A percentile compares a stretch with the other conserved stretches of the same genome.
These are phyloP conservation scores for Rhododendron kiyosumense DNA, from an alignment of 148 eudicot species.

Conservation along the genomic window DNA sequence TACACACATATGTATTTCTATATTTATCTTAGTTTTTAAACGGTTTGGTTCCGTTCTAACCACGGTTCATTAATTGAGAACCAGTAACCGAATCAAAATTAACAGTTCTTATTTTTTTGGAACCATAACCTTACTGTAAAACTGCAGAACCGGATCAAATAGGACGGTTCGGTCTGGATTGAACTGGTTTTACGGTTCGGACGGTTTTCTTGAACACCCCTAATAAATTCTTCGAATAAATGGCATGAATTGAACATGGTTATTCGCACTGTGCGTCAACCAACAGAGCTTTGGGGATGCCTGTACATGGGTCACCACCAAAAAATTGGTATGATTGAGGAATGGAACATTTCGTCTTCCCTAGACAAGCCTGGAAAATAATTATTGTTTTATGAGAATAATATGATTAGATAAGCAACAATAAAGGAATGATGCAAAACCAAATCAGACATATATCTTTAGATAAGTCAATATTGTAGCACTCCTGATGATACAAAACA, in stretches of 20 bases:
- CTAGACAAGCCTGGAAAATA: conserved; percentile 31
- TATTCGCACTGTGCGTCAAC: conserved; percentile 29
- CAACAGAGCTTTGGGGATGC: conserved; percentile 22
- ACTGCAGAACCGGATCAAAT: no score
- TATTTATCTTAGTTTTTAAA: no score
- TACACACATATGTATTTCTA: no score
- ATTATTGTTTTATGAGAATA: neutral
- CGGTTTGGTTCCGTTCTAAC: no score
- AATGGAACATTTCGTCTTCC: conserved; percentile 28
- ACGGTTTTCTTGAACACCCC: no score
- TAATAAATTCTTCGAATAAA: neutral
- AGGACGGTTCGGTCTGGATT: no score
- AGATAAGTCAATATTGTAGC: neutral
- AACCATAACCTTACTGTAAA: no score
- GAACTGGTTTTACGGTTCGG: no score
- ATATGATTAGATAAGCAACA: neutral
- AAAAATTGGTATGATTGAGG: conserved; percentile 17
- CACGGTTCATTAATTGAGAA: no score
- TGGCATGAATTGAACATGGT: neutral
- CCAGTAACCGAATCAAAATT: no score
- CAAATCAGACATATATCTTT: neutral
- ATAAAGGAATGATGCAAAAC: neutral
- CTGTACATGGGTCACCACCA: conserved; percentile 37
- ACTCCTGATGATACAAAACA: neutral
- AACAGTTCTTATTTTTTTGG: no score